Conservation (phyloP, 2,329 filamentous ascomycete species). For the Fonsecaea erecta region DNA sequence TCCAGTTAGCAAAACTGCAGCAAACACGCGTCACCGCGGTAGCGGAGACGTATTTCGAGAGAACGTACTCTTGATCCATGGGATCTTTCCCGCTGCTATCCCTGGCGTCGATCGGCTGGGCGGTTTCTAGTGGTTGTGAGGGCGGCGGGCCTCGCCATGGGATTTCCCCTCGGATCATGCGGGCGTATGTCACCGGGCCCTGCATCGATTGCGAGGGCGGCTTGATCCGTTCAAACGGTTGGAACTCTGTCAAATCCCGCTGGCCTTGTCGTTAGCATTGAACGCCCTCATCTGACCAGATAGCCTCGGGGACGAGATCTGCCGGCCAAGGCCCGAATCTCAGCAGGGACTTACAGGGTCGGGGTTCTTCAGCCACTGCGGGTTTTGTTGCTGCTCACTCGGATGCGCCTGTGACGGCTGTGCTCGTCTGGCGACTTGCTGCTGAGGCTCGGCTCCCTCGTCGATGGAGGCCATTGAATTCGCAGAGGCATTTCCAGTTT, state of each 20-base stretch:
- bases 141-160: slow-evolving; percentile 59
- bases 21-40: not conserved
- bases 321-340: not conserved
- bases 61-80: slow-evolving; percentile 47
- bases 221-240: slow-evolving; percentile 61
- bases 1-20: not conserved
- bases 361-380: slow-evolving; percentile 35
- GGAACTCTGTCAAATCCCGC: slow-evolving; percentile 57
- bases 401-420: slow-evolving; percentile 21
- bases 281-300: too few species aligned
- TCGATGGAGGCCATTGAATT: slow-evolving; percentile 36
- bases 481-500: slow-evolving; percentile 34
- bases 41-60: too few species aligned
- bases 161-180: slow-evolving; percentile 60
- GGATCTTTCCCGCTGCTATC: slow-evolving; percentile 46
- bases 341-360: slow-evolving; percentile 14
- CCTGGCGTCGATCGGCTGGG: slow-evolving; percentile 51
- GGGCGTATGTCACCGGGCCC: slow-evolving; percentile 59
- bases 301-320: too few species aligned
- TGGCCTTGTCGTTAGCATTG: not conserved
- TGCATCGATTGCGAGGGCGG: slow-evolving; percentile 62
- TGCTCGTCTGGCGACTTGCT: slow-evolving; percentile 17
- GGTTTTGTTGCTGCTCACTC: slow-evolving; percentile 19
- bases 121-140: slow-evolving; percentile 50
- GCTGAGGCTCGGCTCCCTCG: slow-evolving; percentile 33